A percentile compares a stretch with the other conserved stretches of the same genome.
These are phyloP conservation scores for Alternaria triticina DNA, from an alignment of 2,329 filamentous ascomycete species.

Conservation along the genomic window DNA sequence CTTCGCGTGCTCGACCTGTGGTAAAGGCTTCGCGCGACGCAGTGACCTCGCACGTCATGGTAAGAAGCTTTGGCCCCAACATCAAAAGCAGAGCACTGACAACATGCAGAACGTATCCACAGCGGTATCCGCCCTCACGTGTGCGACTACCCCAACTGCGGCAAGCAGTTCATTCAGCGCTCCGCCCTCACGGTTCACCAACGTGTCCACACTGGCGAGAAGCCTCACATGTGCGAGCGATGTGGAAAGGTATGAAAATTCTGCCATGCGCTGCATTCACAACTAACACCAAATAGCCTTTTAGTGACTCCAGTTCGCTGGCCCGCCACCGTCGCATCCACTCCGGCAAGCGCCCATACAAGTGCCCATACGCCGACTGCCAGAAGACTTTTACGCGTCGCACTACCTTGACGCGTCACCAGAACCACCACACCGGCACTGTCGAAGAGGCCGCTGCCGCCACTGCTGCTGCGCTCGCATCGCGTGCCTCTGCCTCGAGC, in stretches of 20 bases:
- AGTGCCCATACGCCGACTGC: slow-evolving; percentile 95
- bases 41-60: slow-evolving; percentile 95
- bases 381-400: slow-evolving; percentile 98
- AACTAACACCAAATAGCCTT: slow-evolving; percentile 67
- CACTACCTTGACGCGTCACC: slow-evolving; percentile 92
- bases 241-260: slow-evolving; percentile 81
- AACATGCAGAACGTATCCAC: slow-evolving; percentile 83
- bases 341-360: slow-evolving; percentile 93
- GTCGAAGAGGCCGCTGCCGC: slow-evolving; percentile 91
- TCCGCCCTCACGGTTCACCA: slow-evolving; percentile 95
- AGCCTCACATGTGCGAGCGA: slow-evolving; percentile 96
- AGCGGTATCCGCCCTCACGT: slow-evolving; percentile 89
- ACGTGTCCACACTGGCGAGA: slow-evolving; percentile 95
- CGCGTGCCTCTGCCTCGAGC: slow-evolving; percentile 53
- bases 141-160: slow-evolving; percentile 86
- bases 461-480: slow-evolving; percentile 82
- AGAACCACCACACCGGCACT: slow-evolving; percentile 94
- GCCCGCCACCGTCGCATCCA: slow-evolving; percentile 94
- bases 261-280: background rate
- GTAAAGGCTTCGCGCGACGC: slow-evolving; percentile 88
- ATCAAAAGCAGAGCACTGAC: slow-evolving; percentile 42
- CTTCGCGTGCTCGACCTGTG: slow-evolving; percentile 88
- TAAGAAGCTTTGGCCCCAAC: slow-evolving; percentile 60
- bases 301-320: slow-evolving; percentile 93
- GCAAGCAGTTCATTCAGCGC: slow-evolving; percentile 96